A percentile compares a stretch with the other conserved stretches of the same genome.
Evolutionary conservation across 2,329 filamentous ascomycete genomes (phyloP).

Genomic region (Botryosphaeria agaves): DNA sequence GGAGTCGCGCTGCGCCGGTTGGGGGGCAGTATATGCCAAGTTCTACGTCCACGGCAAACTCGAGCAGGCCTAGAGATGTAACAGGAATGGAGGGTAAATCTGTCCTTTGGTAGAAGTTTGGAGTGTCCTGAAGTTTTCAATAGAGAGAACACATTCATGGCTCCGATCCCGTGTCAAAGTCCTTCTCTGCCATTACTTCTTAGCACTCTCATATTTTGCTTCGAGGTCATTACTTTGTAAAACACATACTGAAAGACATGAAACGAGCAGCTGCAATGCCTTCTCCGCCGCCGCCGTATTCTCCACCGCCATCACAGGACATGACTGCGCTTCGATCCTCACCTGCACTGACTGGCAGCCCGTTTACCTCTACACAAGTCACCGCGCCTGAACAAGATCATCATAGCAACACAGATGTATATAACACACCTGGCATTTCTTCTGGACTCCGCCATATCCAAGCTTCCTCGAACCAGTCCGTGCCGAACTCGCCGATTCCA

Average conservation of each 20-base stretch:
- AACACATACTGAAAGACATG: too few relatives aligned
- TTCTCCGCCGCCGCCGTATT: conserved; percentile 31
- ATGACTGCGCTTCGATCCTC: conserved; percentile 16
- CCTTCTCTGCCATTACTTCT: too few relatives aligned
- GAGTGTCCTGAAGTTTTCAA: too few relatives aligned
- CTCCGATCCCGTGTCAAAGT: too few relatives aligned
- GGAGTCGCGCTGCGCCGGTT: conserved; percentile 21
- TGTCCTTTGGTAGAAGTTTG: conserved; percentile 3
- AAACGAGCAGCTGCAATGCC: conserved; percentile 32
- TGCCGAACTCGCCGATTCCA: conserved; percentile 17
- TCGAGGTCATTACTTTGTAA: too few relatives aligned
- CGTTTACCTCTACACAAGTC: conserved; percentile 18
- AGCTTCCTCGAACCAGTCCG: too few relatives aligned
- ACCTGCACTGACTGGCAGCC: conserved; percentile 16
- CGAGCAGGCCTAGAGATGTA: conserved; percentile 15
- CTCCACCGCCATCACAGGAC: conserved; percentile 23
- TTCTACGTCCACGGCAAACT: conserved; percentile 14
- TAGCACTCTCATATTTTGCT: too few relatives aligned
- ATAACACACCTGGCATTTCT: too few relatives aligned
- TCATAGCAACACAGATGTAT: too few relatives aligned
- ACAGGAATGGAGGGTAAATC: conserved; percentile 31
- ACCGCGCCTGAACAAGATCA: conserved; percentile 14
- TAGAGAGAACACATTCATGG: too few relatives aligned
- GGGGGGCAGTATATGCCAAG: conserved; percentile 18
- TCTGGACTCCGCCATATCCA: too few relatives aligned